Evolutionary conservation across 208 protist species (phyloP), one percentile per base, ranked within the genome.

Genomic region (Trypanosoma avium): DNA sequence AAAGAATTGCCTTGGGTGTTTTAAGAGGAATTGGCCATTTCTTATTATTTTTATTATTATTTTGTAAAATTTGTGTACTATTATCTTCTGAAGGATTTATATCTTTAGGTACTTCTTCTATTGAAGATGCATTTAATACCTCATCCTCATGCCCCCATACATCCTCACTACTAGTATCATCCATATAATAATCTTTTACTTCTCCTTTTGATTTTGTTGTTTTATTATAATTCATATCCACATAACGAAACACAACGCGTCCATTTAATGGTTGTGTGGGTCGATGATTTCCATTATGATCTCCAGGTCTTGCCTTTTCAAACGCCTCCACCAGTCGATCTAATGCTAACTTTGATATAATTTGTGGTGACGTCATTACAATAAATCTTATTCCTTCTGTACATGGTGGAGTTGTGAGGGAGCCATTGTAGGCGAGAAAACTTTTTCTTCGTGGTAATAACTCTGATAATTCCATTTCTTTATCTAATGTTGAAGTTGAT

Each of bases 381-480:
- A 91, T 68, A 78, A 88, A 94, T 8, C 75, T 73, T 24, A 96
- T 78, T 29, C 81, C 75, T 49, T 91, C 84, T 9, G 67, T 76
- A 68, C 87, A 94, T 22, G 87, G 87, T 47, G 90, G 86, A 32
- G 73, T 77, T 46, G 90, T 90, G 48, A 75, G 63, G 2, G 90
- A 96, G 50, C 85, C 90, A 55, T 81, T 73, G 75, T 94, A 96
- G 13, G 74, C 58, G 19, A 91, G 57, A 69, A 92, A 94, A 66
- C 75, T 91, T 61, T 82, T 59, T 17, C 69, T 52, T 12, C 32
- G 35, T 0, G 85, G 82, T 21, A 92, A 64, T 2, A 94, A 53
- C 36, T 65, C 76, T 33, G 47, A 29, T 54, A 92, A 38, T 26
- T 75, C 40, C 30, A 91, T 52, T 27, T 81, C 55, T 72, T 87